Conservation (phyloP, 2,329 filamentous ascomycete genomes). For the Drechslerella coelobrocha region DNA sequence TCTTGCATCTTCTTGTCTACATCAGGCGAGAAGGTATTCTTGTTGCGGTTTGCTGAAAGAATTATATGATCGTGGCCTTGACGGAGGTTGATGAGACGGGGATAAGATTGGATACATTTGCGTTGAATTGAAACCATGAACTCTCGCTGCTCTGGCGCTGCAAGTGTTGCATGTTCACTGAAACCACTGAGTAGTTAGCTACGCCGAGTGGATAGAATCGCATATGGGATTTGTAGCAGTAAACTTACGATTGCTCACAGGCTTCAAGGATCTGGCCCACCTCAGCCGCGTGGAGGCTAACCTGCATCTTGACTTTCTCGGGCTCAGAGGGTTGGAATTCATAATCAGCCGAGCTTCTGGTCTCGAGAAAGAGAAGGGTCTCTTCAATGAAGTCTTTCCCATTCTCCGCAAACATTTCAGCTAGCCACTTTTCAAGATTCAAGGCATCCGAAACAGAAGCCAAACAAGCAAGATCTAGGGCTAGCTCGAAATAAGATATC, state of each 20-base stretch:
- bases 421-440: conserved; percentile 55
- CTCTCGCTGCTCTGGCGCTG: conserved; percentile 67
- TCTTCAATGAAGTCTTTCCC: conserved; percentile 64
- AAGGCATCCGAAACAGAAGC: conserved; percentile 54
- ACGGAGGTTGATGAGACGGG: conserved; percentile 92
- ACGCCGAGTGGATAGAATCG: not conserved
- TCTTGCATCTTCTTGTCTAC: conserved; percentile 95
- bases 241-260: conserved; percentile 47
- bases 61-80: conserved; percentile 92
- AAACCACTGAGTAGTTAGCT: not conserved
- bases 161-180: conserved; percentile 42
- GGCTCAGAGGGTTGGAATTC: conserved; percentile 47
- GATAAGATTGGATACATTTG: conserved; percentile 88
- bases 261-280: conserved; percentile 45
- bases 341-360: conserved; percentile 41
- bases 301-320: conserved; percentile 26
- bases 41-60: conserved; percentile 78
- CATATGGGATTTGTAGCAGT: not conserved
- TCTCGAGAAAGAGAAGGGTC: conserved; percentile 66
- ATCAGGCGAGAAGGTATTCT: conserved; percentile 78
- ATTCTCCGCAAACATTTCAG: conserved; percentile 54
- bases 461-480: conserved; percentile 54
- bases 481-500: conserved; percentile 51
- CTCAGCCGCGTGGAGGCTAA: conserved; percentile 42
- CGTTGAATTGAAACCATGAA: conserved; percentile 78